A percentile compares a stretch with the other conserved stretches of the same genome.
Evolutionary conservation across 2,329 filamentous ascomycete genomes (phyloP).

Genomic region (Penicillium janthinellum): DNA sequence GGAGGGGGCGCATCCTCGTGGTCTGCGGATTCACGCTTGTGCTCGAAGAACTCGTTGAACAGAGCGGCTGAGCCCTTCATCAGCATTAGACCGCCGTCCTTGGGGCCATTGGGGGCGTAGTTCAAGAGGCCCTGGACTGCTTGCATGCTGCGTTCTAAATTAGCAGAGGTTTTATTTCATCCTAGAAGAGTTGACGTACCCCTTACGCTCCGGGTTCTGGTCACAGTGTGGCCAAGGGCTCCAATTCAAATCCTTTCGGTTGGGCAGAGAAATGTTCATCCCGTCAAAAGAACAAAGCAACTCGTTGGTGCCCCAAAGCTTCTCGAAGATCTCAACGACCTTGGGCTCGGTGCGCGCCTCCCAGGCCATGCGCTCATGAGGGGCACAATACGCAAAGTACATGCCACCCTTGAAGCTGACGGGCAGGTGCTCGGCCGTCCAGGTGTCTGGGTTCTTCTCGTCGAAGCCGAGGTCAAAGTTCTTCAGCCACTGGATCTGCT

Average conservation of each 20-base stretch:
- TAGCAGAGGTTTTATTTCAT: background rate
- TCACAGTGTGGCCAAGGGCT: conserved; percentile 5
- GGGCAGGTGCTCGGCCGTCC: conserved; percentile 49
- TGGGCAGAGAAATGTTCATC: conserved; percentile 1
- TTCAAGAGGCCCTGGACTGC: conserved; percentile 2
- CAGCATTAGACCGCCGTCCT: conserved; percentile 2
- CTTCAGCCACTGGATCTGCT: conserved; percentile 50
- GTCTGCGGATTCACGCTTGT: conserved; percentile 3
- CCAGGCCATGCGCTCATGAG: conserved; percentile 42
- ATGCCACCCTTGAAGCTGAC: conserved; percentile 46
- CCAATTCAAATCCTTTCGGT: conserved; percentile 1
- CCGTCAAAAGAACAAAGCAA: background rate
- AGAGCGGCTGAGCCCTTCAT: conserved; percentile 2
- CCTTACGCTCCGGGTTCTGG: conserved; percentile 2
- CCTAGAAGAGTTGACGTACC: background rate
- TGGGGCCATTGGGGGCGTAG: background rate
- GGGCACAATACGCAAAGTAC: conserved; percentile 35
- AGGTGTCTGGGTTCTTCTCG: conserved; percentile 42
- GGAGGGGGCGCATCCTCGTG: conserved; percentile 2
- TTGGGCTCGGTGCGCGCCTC: conserved; percentile 4
- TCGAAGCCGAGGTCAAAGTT: conserved; percentile 44
- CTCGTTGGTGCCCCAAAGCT: conserved; percentile 3
- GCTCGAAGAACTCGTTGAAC: conserved; percentile 3
- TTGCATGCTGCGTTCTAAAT: background rate
- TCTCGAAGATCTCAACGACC: conserved; percentile 2